These are phyloP conservation scores for Leccinum fibrillosum DNA, from an alignment of 768 basidiomycete species.

Conservation along the genomic window DNA sequence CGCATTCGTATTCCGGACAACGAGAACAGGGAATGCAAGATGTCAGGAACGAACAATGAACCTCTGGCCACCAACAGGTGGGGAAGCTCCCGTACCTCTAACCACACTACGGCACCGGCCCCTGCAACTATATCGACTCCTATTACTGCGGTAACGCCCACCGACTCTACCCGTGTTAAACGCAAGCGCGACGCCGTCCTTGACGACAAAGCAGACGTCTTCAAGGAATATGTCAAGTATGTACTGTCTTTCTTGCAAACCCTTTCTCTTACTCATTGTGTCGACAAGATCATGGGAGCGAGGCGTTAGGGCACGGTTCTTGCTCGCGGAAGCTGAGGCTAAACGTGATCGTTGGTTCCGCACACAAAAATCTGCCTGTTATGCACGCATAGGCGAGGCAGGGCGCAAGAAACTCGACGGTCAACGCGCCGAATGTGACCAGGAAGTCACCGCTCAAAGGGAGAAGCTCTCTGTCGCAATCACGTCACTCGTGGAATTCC, in stretches of 20 bases:
- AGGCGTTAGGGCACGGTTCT: constrained; percentile 25
- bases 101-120: constrained; percentile 4
- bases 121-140: constrained; percentile 12
- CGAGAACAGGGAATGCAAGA: constrained; percentile 12
- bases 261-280: not conserved
- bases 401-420: constrained; percentile 29
- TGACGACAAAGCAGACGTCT: constrained; percentile 23
- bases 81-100: constrained; percentile 9
- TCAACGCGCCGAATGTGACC: constrained; percentile 28
- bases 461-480: constrained; percentile 27
- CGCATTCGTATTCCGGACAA: constrained; percentile 23
- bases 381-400: constrained; percentile 29
- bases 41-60: constrained; percentile 25
- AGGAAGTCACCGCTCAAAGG: constrained; percentile 18
- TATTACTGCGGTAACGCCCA: constrained; percentile 11
- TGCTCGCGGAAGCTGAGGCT: constrained; percentile 27
- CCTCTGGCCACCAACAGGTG: constrained; percentile 15
- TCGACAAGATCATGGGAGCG: constrained; percentile 28
- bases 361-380: constrained; percentile 29
- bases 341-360: constrained; percentile 29
- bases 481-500: constrained; percentile 19
- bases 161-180: constrained; percentile 18
- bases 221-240: constrained; percentile 31
- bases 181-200: constrained; percentile 22
- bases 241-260: constrained; percentile 1